Percentiles rank a stretch among this genome's conserved stretches.
Conservation (phyloP, 2,329 filamentous ascomycete genomes). For the Thelonectria olida region DNA sequence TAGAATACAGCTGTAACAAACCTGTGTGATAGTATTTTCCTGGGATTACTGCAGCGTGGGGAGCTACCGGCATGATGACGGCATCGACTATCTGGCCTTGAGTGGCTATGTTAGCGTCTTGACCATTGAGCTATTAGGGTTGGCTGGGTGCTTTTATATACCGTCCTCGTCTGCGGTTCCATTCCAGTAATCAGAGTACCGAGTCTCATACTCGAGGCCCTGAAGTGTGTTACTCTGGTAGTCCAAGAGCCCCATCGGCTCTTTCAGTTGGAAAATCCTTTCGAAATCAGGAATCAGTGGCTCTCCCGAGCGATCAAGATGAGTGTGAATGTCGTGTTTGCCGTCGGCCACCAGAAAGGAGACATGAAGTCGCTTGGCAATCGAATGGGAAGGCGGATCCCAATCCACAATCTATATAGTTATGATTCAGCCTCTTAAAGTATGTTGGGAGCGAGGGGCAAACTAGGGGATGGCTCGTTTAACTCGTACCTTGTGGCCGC, state of each 20-base stretch:
- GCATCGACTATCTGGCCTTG: slow-evolving; percentile 4
- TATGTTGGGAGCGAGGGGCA: no score
- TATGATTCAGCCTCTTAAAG: background rate
- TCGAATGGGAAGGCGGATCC: slow-evolving; percentile 20
- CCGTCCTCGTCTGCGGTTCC: slow-evolving; percentile 59
- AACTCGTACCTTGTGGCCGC: slow-evolving; percentile 52
- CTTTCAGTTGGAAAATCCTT: slow-evolving; percentile 40
- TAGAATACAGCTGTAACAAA: background rate
- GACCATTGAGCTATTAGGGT: no score
- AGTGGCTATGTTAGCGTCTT: background rate
- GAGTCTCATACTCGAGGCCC: slow-evolving; percentile 64
- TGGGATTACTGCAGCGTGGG: slow-evolving; percentile 6
- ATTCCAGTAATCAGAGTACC: slow-evolving; percentile 73
- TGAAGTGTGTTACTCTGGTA: slow-evolving; percentile 59
- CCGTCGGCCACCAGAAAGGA: slow-evolving; percentile 47
- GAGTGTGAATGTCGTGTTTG: slow-evolving; percentile 48
- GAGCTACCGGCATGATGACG: slow-evolving; percentile 8
- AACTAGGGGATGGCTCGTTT: background rate
- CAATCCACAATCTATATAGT: slow-evolving; percentile 43
- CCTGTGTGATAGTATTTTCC: slow-evolving; percentile 26
- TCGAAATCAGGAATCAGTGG: slow-evolving; percentile 53
- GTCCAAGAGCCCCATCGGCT: slow-evolving; percentile 38
- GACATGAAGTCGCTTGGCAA: slow-evolving; percentile 24
- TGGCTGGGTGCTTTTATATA: slow-evolving; percentile 38
- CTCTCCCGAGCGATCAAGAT: slow-evolving; percentile 65